Percentiles rank a stretch among this genome's conserved stretches.
These are phyloP conservation scores for Trichosanthes cucumerina DNA, from an alignment of 306 rosid species.

Conservation along the genomic window DNA sequence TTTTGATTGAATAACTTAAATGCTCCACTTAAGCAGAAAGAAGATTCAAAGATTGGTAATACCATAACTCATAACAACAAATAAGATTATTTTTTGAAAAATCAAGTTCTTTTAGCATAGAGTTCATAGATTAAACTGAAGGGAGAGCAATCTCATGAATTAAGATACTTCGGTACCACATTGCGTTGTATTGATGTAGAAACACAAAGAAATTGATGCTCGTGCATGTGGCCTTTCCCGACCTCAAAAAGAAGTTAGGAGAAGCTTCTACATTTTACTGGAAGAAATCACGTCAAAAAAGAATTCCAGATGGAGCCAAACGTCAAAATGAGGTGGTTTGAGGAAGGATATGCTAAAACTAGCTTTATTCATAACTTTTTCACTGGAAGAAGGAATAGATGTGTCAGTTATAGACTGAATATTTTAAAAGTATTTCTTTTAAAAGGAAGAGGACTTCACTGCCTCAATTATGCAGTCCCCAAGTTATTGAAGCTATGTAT, in stretches of 20 bases:
- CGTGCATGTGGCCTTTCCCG: background rate
- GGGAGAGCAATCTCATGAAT: background rate
- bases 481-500: background rate
- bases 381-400: no score
- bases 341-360: no score
- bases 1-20: background rate
- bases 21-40: background rate
- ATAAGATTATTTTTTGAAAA: background rate
- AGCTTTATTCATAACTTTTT: no score
- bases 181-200: background rate
- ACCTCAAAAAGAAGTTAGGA: background rate
- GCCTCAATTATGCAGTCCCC: background rate
- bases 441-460: background rate
- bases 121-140: background rate
- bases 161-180: background rate
- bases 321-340: background rate
- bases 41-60: background rate
- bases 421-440: background rate
- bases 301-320: background rate
- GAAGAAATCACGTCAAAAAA: background rate
- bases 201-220: background rate
- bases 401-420: background rate
- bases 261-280: background rate
- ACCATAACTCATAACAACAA: background rate
- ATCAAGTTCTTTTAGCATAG: background rate